These are phyloP conservation scores for Triangularia setosa DNA, from an alignment of 2,329 filamentous ascomycete genomes.

Conservation along the genomic window DNA sequence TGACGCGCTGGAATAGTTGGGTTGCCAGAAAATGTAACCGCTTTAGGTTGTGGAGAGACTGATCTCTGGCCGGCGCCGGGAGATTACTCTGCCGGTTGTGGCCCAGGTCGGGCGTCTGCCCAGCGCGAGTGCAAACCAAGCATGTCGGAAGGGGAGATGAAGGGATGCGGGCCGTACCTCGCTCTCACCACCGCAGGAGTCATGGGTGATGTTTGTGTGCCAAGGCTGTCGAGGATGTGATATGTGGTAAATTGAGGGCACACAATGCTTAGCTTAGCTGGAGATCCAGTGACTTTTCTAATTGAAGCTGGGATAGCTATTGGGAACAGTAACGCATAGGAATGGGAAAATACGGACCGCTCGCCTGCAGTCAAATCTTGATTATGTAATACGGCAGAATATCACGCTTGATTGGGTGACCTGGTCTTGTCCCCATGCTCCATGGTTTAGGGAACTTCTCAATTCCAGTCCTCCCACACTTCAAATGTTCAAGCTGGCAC, in stretches of 20 bases:
- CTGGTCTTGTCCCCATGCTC: not conserved
- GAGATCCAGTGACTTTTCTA: no score
- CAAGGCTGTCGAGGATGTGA: no score
- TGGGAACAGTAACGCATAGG: no score
- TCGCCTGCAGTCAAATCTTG: not conserved
- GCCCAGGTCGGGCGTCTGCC: slow-evolving; percentile 6
- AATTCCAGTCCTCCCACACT: no score
- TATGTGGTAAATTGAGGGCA: no score
- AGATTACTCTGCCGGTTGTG: slow-evolving; percentile 17
- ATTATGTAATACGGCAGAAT: not conserved
- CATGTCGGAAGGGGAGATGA: slow-evolving; percentile 6
- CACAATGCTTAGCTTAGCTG: no score
- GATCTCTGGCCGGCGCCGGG: slow-evolving; percentile 4
- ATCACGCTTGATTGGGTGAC: not conserved
- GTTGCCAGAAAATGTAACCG: not conserved
- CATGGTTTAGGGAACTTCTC: not conserved
- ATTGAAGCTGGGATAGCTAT: no score
- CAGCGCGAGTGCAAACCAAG: slow-evolving; percentile 6
- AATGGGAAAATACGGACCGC: no score
- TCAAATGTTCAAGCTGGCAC: no score
- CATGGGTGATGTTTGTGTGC: no score
- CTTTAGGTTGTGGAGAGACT: not conserved
- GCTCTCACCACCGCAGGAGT: not conserved
- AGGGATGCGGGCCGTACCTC: slow-evolving; percentile 6
- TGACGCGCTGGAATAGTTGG: not conserved